Base-by-base conservation (phyloP, 2,329 filamentous ascomycete species). In the Diaporthe destruens region DNA sequence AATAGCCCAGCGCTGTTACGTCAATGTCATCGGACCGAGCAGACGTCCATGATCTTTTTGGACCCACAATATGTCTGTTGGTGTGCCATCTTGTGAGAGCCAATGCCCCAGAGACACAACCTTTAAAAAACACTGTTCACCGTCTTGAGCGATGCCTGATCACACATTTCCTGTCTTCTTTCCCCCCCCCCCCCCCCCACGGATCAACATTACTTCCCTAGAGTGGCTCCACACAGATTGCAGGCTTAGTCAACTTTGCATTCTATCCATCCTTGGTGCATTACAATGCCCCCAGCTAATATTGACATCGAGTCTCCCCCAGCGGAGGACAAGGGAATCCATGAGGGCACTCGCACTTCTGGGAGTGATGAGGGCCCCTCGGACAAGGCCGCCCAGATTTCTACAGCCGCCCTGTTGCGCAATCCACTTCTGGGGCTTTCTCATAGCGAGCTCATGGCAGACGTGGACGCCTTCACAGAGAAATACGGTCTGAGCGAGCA, bases 381-480 rank as follows among this genome's bases (percentile, higher is more conserved):
- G 1, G 59, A 49, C 25, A 63, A 63, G 59, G 25, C 42, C 18
- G 11, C 18, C 18, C 59, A 9, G 14, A 25, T 23, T 16, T 63
- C 59, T 11, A 63, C 42, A 20, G 59, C 42, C n/a, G 59, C 59
- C 20, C 25, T 63, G 11, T 14, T 63, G 39, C 59, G 59, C 39
- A 90, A 90, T 75, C 88, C 88, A 39, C 82, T 92, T 4, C 83
- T 86, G 36, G 89, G 88, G 49, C 84, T 90, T 65, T 82, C 88
- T 16, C 81, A 79, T 74, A 84, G 81, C 61, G 80, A 82, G 75
- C 85, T 91, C 11, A 81, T 90, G 70, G 79, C 80, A 47, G 83
- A 90, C 63, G 91, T 91, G 44, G 85, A 90, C 69, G 83, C 84
- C 23, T 94, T 93, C 77, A 91, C 90, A 56, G 82, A 84, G 14